Conservation (phyloP, 163 green algal species). For the Volvox carteri region DNA sequence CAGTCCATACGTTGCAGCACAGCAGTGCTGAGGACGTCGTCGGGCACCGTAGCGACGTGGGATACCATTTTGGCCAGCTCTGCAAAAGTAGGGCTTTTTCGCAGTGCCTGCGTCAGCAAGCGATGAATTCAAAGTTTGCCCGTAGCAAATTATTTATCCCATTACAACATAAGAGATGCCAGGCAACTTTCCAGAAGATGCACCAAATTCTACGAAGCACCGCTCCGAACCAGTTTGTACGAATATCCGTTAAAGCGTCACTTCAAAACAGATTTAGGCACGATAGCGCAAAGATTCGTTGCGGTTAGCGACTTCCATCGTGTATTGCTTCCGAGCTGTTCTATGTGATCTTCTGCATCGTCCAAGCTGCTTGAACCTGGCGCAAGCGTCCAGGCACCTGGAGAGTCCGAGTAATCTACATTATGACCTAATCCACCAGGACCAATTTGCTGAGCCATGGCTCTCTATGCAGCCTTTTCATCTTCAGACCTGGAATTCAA, state of each 20-base stretch:
- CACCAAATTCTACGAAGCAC: not conserved
- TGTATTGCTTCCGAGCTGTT: not conserved
- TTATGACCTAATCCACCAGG: too few relatives aligned
- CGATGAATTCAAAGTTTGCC: not conserved
- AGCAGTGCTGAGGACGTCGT: conserved; percentile 19
- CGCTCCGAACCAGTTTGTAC: not conserved
- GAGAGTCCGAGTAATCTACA: too few relatives aligned
- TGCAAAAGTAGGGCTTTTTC: conserved; percentile 23
- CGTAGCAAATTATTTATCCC: not conserved
- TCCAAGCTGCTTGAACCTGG: too few relatives aligned
- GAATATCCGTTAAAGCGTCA: conserved; percentile 2
- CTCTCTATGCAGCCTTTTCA: too few relatives aligned
- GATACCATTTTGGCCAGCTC: not conserved
- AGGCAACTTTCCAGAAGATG: not conserved
- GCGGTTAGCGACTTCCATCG: not conserved
- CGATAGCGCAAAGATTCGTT: not conserved
- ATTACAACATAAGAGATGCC: not conserved
- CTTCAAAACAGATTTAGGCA: not conserved
- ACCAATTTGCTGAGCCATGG: too few relatives aligned
- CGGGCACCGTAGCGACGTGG: conserved; percentile 18
- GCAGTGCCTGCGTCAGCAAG: not conserved
- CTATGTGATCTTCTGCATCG: not conserved
- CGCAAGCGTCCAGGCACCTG: too few relatives aligned
- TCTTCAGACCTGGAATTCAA: too few relatives aligned
- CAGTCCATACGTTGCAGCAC: not conserved